Evolutionary conservation across 441 rosid genomes (phyloP).

Genomic region (Brassica balearica): DNA sequence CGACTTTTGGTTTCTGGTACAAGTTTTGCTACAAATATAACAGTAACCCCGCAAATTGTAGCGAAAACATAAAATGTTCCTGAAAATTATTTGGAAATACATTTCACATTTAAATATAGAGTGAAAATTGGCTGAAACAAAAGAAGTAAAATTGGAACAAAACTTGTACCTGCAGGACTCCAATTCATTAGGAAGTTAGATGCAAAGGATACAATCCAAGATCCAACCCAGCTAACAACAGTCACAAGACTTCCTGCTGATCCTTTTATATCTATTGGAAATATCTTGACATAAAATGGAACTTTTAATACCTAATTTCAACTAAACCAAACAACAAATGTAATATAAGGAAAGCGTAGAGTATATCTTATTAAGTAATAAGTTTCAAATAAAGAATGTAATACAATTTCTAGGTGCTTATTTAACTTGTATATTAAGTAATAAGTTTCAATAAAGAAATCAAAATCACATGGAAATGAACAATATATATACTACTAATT

Average conservation of each 20-base stretch:
- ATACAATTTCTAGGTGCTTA: too few species aligned
- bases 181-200: slow-evolving; percentile 59
- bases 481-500: not conserved
- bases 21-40: slow-evolving; percentile 36
- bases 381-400: not conserved
- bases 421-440: not conserved
- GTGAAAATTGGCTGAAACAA: not conserved
- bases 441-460: not conserved
- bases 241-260: slow-evolving; percentile 69
- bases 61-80: slow-evolving; percentile 40
- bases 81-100: not conserved
- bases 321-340: not conserved
- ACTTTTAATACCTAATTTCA: not conserved
- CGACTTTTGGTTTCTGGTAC: slow-evolving; percentile 41
- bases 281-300: slow-evolving; percentile 48
- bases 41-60: slow-evolving; percentile 22
- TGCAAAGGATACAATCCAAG: slow-evolving; percentile 61
- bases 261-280: slow-evolving; percentile 66
- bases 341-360: not conserved
- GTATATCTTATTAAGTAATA: not conserved
- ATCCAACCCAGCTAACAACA: slow-evolving; percentile 65
- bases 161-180: slow-evolving; percentile 50
- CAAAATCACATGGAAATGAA: not conserved
- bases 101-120: not conserved
- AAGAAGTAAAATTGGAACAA: not conserved